Conservation (phyloP, 2,329 filamentous ascomycete species). For the Ophiosphaerella narmari region DNA sequence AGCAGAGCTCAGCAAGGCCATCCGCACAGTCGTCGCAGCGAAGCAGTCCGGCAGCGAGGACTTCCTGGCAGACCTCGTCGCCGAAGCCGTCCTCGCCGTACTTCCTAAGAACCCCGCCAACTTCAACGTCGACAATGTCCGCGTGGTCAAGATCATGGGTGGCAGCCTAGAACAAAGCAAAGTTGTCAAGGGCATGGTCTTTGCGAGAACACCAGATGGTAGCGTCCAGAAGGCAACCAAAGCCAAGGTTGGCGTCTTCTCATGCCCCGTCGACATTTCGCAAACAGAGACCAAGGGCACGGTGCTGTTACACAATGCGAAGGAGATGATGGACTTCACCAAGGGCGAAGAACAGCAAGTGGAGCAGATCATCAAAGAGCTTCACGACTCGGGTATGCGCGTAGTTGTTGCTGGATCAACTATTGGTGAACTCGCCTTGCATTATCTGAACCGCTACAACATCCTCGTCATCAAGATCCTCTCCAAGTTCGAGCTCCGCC, state of each 20-base stretch:
- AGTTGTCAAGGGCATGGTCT: constrained; percentile 98
- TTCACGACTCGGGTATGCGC: constrained; percentile 89
- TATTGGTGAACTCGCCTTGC: constrained; percentile 93
- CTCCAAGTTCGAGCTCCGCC: constrained; percentile 95
- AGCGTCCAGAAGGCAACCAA: constrained; percentile 83
- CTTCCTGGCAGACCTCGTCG: constrained; percentile 81
- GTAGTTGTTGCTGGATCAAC: constrained; percentile 91
- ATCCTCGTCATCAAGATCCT: constrained; percentile 96
- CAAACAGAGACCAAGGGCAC: constrained; percentile 99
- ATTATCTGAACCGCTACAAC: constrained; percentile 97
- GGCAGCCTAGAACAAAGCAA: constrained; percentile 91
- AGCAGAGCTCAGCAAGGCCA: constrained; percentile 88
- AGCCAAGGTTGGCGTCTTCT: constrained; percentile 96
- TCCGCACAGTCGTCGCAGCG: constrained; percentile 91
- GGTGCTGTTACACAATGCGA: constrained; percentile 91
- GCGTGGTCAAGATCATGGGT: constrained; percentile 99
- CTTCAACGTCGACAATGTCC: constrained; percentile 99
- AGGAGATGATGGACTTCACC: constrained; percentile 98
- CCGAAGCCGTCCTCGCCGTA: constrained; percentile 82
- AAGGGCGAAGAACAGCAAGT: constrained; percentile 95
- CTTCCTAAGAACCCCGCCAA: constrained; percentile 93
- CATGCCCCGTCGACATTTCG: constrained; percentile 91
- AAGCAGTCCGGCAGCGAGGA: constrained; percentile 97
- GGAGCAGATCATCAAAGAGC: constrained; percentile 89
- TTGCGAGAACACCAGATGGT: constrained; percentile 92